Evolutionary conservation across 768 basidiomycete species (phyloP).

Genomic region (Dendrothele bispora): DNA sequence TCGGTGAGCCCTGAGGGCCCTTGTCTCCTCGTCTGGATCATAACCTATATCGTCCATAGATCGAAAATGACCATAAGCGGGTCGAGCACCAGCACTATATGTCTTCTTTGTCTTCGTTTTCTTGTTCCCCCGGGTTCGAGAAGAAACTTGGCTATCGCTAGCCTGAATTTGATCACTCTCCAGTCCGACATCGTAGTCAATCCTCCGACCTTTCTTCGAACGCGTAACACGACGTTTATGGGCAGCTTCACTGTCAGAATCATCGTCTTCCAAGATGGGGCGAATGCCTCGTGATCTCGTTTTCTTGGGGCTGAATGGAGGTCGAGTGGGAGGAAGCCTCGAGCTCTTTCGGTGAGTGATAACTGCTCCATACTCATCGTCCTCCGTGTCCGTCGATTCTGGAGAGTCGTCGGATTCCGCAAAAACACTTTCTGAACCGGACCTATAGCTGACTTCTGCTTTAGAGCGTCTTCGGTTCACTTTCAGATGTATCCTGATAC

Average conservation of each 20-base stretch:
- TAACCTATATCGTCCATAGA: conserved; percentile 41
- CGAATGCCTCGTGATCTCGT: conserved; percentile 40
- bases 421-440: conserved; percentile 22
- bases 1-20: conserved; percentile 60
- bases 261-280: conserved; percentile 29
- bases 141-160: conserved; percentile 8
- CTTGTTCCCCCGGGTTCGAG: conserved; percentile 11
- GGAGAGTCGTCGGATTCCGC: conserved; percentile 25
- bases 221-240: conserved; percentile 11
- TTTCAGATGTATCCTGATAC: conserved; percentile 39
- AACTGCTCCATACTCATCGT: conserved; percentile 15
- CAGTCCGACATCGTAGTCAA: too few species aligned
- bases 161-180: too few species aligned
- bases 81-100: conserved; percentile 28
- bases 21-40: conserved; percentile 58
- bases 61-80: conserved; percentile 48
- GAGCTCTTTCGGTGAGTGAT: conserved; percentile 14
- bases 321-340: conserved; percentile 21
- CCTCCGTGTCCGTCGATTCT: conserved; percentile 28
- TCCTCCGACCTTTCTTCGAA: too few species aligned
- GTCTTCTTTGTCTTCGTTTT: conserved; percentile 18
- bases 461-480: conserved; percentile 26
- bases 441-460: conserved; percentile 20
- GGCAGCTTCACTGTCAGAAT: conserved; percentile 29
- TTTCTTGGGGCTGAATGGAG: conserved; percentile 73